Percentiles rank a stretch among this genome's conserved stretches.
Conservation (phyloP, 2,329 filamentous ascomycete species). For the Akanthomyces dipterigenus region DNA sequence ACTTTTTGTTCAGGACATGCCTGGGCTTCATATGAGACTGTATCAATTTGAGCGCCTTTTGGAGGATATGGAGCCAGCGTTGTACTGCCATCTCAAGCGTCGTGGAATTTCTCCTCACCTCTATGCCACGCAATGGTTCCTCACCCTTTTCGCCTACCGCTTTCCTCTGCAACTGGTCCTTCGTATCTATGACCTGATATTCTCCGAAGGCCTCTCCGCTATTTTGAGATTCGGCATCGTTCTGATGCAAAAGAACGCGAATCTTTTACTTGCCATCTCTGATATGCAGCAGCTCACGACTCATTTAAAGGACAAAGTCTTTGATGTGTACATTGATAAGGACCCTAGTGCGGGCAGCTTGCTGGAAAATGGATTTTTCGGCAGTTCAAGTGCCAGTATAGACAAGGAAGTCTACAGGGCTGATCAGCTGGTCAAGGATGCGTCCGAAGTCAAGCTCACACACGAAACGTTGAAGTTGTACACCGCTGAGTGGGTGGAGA, state of each 20-base stretch:
- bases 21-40: constrained; percentile 83
- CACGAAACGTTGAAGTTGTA: constrained; percentile 77
- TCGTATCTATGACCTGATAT: constrained; percentile 90
- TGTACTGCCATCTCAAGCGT: constrained; percentile 90
- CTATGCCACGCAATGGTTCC: constrained; percentile 98
- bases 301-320: constrained; percentile 88
- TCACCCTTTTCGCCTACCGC: constrained; percentile 96
- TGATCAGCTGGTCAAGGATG: constrained; percentile 87
- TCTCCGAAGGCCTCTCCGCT: constrained; percentile 87
- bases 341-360: constrained; percentile 88
- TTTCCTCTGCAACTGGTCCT: constrained; percentile 95
- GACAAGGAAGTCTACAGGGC: constrained; percentile 96
- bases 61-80: constrained; percentile 86
- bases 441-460: constrained; percentile 79
- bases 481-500: constrained; percentile 85
- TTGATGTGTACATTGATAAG: constrained; percentile 95
- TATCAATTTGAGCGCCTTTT: constrained; percentile 93
- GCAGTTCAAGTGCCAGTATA: constrained; percentile 76
- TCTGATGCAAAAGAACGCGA: constrained; percentile 89
- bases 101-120: constrained; percentile 83
- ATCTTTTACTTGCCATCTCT: constrained; percentile 70
- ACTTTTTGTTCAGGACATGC: constrained; percentile 93
- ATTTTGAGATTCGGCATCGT: constrained; percentile 93
- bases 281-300: constrained; percentile 87
- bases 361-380: constrained; percentile 95